Evolutionary conservation across 768 basidiomycete species (phyloP), one percentile per base, ranked within the genome.

Genomic region (Mycena belliarum): DNA sequence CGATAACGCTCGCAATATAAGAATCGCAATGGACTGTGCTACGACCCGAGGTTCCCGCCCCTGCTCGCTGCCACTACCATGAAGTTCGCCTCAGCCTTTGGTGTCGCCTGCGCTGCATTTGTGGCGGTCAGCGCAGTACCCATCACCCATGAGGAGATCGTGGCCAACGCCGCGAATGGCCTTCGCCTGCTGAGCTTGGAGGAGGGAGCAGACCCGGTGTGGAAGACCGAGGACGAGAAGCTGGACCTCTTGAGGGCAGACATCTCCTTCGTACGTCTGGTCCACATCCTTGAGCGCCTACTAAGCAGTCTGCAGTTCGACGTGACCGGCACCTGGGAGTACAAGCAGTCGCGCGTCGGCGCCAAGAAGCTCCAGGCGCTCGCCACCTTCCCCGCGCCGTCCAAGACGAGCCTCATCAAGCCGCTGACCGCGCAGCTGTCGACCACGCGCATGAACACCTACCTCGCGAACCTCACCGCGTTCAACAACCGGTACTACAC

Each of bases 401-500:
- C 72, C 51, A 75, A 75, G 71, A 32, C 60, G 24, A 26, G 48
- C 23, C 15, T 51, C 25, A 47, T 11, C 26, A 53, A 35, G 12
- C 37, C 57, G 9, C 52, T 46, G 11, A 60, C 16, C 51, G 4
- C 48, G 35, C 55, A 57, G 35, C 14, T 15, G n/a, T n/a, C n/a
- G n/a, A n/a, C n/a, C n/a, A n/a, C n/a, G n/a, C n/a, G n/a, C n/a
- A 61, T 69, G 69, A 67, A 75, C 45, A 47, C 67, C 7, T 69
- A 75, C 57, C 70, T 78, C 49, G 63, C 61, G 9, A 65, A 64
- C n/a, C 65, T 78, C 25, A 75, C 76, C 2, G 64, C 72, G 15
- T 78, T 77, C 69, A 75, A 76, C 65, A 78, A 76, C 57, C 72
- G 76, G 16, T 77, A 78, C 65, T 79, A 79, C 64, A 71, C 64